Evolutionary conservation across 192 early-diverging fungal species (phyloP), one percentile per base, ranked within the genome.

Genomic region (Coemansia sp.): DNA sequence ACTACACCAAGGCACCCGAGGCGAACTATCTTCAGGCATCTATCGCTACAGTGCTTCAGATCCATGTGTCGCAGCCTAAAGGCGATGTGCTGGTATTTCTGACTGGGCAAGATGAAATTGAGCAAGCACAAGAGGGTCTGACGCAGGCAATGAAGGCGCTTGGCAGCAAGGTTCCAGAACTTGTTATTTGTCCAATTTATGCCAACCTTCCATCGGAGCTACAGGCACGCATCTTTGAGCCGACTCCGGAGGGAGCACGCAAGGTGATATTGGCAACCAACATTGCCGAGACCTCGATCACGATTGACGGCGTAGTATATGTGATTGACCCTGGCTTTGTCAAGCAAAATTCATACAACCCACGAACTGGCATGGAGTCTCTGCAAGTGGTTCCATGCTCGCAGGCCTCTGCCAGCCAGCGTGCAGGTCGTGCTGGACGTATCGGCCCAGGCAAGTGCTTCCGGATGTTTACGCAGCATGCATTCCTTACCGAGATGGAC

Each of bases 61-160:
- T 99, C 63, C 97, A 99, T 75, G 86, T 94, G 8, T 89, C 91
- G 14, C 92, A 95, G 68, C 87, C 87, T 10, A 69, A 73, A 37
- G 97, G 97, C 31, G 97, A 99, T 66, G 90, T 99, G 23, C 74
- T 99, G 46, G 86, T 99, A 25, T 99, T 99, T 60, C 81, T 99
- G 69, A 98, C 97, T 8, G 93, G 97, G 37, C 97, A 99, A 84
- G 95, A 98, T 48, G 97, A 99, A 83, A 99, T 99, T 64, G 97
- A 99, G 66, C 84, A 84, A 50, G 94, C 91, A 3, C 87, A 94
- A 34, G 93, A 97, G 71, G 84, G 77, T 8, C 71, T 98, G 53
- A 67, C 82, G 55, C 86, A 91, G 50, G 90, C 93, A 25, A 86
- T 85, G 56, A 83, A 86, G 64, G 83, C 89, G 12, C 84, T 98